Base-by-base conservation (phyloP, 2,329 filamentous ascomycete species). In the Venturia pyrina region DNA sequence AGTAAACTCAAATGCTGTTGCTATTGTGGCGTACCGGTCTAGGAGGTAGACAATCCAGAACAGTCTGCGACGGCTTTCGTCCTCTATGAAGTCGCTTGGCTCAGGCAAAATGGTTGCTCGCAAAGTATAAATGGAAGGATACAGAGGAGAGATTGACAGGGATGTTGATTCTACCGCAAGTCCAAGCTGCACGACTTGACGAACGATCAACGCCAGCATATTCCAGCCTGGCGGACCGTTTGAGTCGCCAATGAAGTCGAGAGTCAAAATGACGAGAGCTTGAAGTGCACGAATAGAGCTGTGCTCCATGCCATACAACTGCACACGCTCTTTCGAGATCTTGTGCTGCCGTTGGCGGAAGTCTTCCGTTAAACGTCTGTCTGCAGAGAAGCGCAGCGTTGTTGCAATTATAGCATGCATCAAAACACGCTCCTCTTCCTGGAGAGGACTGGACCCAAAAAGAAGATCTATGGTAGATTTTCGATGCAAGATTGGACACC, bases 31-130 rank as follows among this genome's bases (percentile, higher is more conserved):
- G 73, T 96, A 96, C 62, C 93, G 84, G 74, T 97, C 93, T 6
- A 97, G 82, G 15, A 96, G 78, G 73, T 96, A 97, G 13, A 96
- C 87, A 87, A 96, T 93, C 93, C 93, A 97, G 75, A 97, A 96
- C 0, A 96, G 80, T 34, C 93, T 83, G 37, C 93, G 84, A 37
- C 92, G 82, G 53, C 90, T 89, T 75, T 97, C 93, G 68, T 96
- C 93, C 73, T 96, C 92, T 66, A 96, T 89, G 75, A 93, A 96
- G 68, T 91, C 89, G 63, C 86, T 87, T 0, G 93, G 85, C 68
- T 96, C 91, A 0, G 91, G 89, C 0, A 96, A 80, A 2, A 93
- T 87, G 79, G 93, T 93, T 19, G 92, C 91, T 65, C 92, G 84
- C 57, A 96, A 79, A 0, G 92, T 96, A 73, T 96, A 96, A 60